These are phyloP conservation scores for Apocynum venetum DNA, from an alignment of 257 asterid species.

Conservation along the genomic window DNA sequence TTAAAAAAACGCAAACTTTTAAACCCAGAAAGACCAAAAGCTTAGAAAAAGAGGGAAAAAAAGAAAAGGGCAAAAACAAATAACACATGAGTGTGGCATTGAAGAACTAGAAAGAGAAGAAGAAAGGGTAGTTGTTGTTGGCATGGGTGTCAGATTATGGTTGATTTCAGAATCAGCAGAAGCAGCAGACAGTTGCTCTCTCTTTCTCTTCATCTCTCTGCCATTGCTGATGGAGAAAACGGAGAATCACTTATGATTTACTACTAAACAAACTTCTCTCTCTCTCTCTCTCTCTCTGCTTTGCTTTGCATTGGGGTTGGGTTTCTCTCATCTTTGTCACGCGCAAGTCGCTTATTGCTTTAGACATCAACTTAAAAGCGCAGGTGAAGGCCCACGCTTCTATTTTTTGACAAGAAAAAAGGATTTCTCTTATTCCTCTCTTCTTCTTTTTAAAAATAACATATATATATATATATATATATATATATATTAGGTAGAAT, in stretches of 20 bases:
- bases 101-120: not conserved
- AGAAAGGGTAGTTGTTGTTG: not conserved
- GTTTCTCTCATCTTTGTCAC: not conserved
- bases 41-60: not conserved
- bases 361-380: not conserved
- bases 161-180: constrained; percentile 4
- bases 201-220: not conserved
- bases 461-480: too few relatives aligned
- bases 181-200: not conserved
- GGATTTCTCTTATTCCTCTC: too few relatives aligned
- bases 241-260: not conserved
- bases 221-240: not conserved
- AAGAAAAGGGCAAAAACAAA: not conserved
- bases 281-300: not conserved
- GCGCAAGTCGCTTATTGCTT: not conserved
- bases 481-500: too few relatives aligned
- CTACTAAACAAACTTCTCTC: not conserved
- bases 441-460: too few relatives aligned
- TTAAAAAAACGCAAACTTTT: not conserved
- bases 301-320: not conserved
- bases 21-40: constrained; percentile 4
- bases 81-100: not conserved
- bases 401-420: not conserved
- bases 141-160: constrained; percentile 4
- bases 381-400: not conserved